These are phyloP conservation scores for Alternaria brassicae DNA, from an alignment of 2,329 filamentous ascomycete species.

Conservation along the genomic window DNA sequence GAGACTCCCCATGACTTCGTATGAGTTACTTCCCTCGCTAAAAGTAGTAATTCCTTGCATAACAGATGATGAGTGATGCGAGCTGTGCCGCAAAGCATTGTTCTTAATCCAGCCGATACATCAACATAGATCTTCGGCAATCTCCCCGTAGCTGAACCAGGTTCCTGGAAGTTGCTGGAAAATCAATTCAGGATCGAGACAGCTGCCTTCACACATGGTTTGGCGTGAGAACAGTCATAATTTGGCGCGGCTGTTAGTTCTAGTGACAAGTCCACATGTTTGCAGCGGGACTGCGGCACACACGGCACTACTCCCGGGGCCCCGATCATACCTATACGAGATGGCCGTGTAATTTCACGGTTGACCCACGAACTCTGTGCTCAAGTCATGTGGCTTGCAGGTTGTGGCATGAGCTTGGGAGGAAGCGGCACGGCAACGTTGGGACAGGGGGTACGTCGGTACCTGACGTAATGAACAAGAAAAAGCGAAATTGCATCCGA, in stretches of 20 bases:
- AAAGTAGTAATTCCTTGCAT: background rate
- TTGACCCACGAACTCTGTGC: background rate
- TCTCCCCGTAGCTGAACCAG: background rate
- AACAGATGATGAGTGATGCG: background rate
- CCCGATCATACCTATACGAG: background rate
- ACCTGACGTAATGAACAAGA: background rate
- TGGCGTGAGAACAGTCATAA: background rate
- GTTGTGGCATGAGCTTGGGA: background rate
- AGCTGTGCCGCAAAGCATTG: background rate
- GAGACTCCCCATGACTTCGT: background rate
- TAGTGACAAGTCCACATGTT: slow-evolving; percentile 1
- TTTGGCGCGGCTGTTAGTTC: background rate
- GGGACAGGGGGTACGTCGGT: background rate
- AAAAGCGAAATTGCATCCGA: background rate
- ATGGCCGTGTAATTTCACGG: background rate
- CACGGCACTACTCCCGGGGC: background rate
- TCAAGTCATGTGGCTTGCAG: slow-evolving; percentile 1
- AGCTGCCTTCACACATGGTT: background rate
- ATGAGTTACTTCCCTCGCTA: background rate
- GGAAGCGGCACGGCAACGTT: background rate
- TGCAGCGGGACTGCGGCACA: slow-evolving; percentile 1
- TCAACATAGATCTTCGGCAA: background rate
- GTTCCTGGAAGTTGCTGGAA: background rate
- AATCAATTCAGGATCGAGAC: background rate
- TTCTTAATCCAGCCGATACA: background rate